Conservation (phyloP, 108 stramenopile genomes). For the Licmophora abbreviata region DNA sequence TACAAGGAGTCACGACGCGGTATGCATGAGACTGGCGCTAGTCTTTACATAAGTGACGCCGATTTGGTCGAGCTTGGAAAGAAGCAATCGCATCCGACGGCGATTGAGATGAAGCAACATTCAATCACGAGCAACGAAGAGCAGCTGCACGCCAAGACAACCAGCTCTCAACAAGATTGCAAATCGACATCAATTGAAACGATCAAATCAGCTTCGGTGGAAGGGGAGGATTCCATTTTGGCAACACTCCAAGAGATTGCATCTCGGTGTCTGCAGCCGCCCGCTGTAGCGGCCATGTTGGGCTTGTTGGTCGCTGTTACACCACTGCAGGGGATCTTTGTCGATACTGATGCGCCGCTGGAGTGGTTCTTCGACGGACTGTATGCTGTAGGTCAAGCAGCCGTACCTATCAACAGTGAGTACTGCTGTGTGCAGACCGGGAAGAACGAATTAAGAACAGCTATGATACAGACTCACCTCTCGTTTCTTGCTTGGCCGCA, state of each 20-base stretch:
- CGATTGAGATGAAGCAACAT: background rate
- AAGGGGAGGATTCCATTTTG: background rate
- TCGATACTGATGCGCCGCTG: slow-evolving; percentile 70
- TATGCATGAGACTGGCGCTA: background rate
- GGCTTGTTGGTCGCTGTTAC: slow-evolving; percentile 71
- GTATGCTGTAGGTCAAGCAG: slow-evolving; percentile 64
- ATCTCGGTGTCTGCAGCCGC: slow-evolving; percentile 52
- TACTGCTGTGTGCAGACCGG: too few relatives aligned
- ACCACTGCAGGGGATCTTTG: slow-evolving; percentile 58
- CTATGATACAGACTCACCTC: too few relatives aligned
- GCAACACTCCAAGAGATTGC: background rate
- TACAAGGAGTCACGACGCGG: background rate
- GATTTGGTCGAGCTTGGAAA: slow-evolving; percentile 1
- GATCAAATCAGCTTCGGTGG: background rate
- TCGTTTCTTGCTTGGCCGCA: too few relatives aligned
- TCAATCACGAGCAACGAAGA: background rate
- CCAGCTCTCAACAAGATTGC: too few relatives aligned
- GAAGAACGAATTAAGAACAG: too few relatives aligned
- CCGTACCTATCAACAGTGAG: slow-evolving; percentile 87
- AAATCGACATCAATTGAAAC: background rate
- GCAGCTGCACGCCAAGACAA: too few relatives aligned
- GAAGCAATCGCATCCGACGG: too few relatives aligned
- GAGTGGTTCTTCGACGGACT: slow-evolving; percentile 86
- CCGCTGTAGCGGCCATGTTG: slow-evolving; percentile 60
- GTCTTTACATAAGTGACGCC: background rate